These are phyloP conservation scores for Neurospora intermedia DNA, from an alignment of 495 filamentous ascomycete species.

Conservation along the genomic window DNA sequence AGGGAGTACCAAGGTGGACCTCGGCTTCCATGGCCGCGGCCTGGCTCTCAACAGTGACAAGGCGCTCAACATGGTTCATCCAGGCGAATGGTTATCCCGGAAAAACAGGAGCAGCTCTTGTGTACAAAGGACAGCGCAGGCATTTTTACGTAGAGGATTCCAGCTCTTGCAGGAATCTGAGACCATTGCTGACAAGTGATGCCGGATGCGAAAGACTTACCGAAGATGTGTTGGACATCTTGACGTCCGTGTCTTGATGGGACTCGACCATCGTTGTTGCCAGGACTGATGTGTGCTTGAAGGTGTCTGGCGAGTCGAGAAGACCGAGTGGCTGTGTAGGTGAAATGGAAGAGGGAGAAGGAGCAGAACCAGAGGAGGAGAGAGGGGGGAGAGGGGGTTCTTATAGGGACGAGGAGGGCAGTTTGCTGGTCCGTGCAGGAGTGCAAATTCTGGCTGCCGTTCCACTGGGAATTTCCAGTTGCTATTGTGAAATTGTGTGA, in stretches of 20 bases:
- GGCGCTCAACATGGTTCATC: neutral
- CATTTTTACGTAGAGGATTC: neutral
- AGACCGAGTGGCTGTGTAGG: neutral
- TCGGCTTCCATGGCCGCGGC: neutral
- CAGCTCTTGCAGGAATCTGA: neutral
- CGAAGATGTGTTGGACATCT: neutral
- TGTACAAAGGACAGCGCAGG: neutral
- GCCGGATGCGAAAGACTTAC: neutral
- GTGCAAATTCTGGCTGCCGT: neutral
- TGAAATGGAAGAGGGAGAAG: neutral
- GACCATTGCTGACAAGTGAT: neutral
- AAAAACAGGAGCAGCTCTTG: neutral
- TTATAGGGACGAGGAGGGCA: neutral
- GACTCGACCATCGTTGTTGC: neutral
- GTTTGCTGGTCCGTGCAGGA: neutral
- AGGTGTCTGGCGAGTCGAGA: neutral
- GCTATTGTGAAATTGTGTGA: neutral
- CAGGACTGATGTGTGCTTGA: neutral
- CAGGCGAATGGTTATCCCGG: neutral
- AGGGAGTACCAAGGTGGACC: neutral
- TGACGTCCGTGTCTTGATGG: neutral
- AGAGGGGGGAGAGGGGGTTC: neutral
- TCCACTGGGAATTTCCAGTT: neutral
- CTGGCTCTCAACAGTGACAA: neutral
- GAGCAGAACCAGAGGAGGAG: neutral